These are phyloP conservation scores for Umbelopsis sp. DNA, from an alignment of 371 early-diverging fungal genomes.

Conservation along the genomic window DNA sequence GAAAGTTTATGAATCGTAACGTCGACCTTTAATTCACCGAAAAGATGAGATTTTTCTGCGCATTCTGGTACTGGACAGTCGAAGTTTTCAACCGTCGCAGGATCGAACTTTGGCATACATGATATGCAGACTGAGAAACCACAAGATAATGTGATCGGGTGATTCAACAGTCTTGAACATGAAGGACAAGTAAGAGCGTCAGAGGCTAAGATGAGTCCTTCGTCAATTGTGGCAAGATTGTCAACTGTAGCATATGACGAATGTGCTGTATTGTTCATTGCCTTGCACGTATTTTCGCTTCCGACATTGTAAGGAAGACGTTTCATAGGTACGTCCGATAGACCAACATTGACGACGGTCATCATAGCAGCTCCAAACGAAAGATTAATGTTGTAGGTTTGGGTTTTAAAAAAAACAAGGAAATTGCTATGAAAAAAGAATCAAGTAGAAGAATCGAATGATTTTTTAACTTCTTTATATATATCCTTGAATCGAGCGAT, in stretches of 20 bases:
- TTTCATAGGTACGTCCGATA: background rate
- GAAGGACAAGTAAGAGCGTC: background rate
- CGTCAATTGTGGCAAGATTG: background rate
- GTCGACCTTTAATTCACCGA: constrained; percentile 8
- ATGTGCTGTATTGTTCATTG: background rate
- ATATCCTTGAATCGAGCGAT: constrained; percentile 9
- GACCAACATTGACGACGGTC: background rate
- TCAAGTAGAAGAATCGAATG: background rate
- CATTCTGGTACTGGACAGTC: constrained; percentile 11
- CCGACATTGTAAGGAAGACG: background rate
- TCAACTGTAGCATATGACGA: background rate
- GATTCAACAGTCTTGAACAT: background rate
- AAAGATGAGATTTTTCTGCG: constrained; percentile 7
- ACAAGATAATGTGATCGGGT: constrained; percentile 34
- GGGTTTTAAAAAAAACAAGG: background rate
- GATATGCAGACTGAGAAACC: constrained; percentile 33
- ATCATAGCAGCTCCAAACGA: background rate
- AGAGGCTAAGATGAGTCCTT: background rate
- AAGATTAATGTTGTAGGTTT: background rate
- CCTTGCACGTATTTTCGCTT: background rate
- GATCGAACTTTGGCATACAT: constrained; percentile 21
- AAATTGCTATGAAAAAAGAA: background rate
- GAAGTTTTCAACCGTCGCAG: constrained; percentile 1
- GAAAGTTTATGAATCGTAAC: background rate
- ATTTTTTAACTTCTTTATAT: background rate